Percentiles rank a stretch among this genome's conserved stretches.
These are phyloP conservation scores for Hypoxylon sp. DNA, from an alignment of 2,329 filamentous ascomycete species.

Conservation along the genomic window DNA sequence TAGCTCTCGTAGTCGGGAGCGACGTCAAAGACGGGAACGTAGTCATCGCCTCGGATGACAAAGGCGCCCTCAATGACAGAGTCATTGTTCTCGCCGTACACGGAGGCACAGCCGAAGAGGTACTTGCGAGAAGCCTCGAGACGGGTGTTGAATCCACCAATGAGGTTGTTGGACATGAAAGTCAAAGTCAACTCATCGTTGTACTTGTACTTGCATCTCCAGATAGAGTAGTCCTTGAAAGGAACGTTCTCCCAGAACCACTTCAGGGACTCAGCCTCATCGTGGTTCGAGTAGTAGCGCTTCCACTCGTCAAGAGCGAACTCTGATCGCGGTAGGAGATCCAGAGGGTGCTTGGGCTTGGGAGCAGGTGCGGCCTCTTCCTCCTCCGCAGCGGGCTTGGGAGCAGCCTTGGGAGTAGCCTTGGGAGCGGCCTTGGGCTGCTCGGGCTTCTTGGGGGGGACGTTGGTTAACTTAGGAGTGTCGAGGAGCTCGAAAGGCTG, in stretches of 20 bases:
- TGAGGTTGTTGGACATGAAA: constrained; percentile 99
- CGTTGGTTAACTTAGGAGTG: constrained; percentile 79
- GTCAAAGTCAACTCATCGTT: constrained; percentile 96
- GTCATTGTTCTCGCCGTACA: constrained; percentile 91
- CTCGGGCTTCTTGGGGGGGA: constrained; percentile 83
- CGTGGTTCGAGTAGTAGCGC: constrained; percentile 97
- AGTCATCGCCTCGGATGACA: constrained; percentile 92
- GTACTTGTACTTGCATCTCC: constrained; percentile 98
- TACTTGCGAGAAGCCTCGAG: constrained; percentile 98
- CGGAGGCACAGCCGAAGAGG: constrained; percentile 90
- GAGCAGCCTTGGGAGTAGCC: constrained; percentile 64
- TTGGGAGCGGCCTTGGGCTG: constrained; percentile 61
- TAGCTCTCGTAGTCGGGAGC: constrained; percentile 98
- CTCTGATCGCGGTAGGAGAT: constrained; percentile 83
- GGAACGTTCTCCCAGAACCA: constrained; percentile 99
- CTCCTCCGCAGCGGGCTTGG: constrained; percentile 67
- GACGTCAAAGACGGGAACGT: constrained; percentile 90
- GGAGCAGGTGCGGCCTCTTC: constrained; percentile 69
- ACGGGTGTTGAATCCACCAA: constrained; percentile 97
- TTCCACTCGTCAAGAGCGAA: constrained; percentile 97
- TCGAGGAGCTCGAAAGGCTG: constrained; percentile 84
- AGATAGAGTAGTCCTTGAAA: constrained; percentile 95
- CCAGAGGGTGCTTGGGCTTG: constrained; percentile 97
- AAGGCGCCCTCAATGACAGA: constrained; percentile 94
- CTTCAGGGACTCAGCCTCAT: constrained; percentile 86